phyloP scores from a whole-genome alignment of 176 grass and related monocot genomes.

The Poa annua region DNA sequence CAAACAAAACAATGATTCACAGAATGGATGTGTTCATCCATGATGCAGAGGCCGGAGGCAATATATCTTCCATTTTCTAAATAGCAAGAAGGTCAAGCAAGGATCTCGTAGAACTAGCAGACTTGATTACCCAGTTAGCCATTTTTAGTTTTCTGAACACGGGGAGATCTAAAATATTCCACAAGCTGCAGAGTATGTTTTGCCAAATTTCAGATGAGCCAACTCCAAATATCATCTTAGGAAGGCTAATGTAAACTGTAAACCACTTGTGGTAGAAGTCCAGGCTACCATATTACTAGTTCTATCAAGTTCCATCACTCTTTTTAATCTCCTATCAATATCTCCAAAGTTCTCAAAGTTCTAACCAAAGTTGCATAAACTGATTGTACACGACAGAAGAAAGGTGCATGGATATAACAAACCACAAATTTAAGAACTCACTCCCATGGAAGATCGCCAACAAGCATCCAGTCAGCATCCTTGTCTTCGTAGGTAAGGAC shows the following conservation, averaged over 20 bases:
- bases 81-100: not conserved
- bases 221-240: not conserved
- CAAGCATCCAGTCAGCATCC: slow-evolving; percentile 84
- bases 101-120: not conserved
- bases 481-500: slow-evolving; percentile 81
- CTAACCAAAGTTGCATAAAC: slow-evolving; percentile 1
- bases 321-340: not conserved
- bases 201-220: not conserved
- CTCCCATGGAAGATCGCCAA: slow-evolving; percentile 81
- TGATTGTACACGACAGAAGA: not conserved
- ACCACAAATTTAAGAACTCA: slow-evolving; percentile 44
- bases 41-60: not conserved
- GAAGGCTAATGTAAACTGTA: not conserved
- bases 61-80: not conserved
- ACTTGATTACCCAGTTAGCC: not conserved
- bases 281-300: not conserved
- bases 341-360: not conserved
- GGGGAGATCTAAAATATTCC: not conserved
- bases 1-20: not conserved
- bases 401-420: not conserved
- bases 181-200: not conserved
- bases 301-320: not conserved
- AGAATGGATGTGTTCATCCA: not conserved
- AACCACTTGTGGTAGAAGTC: not conserved
- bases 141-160: not conserved